Base-by-base conservation (phyloP, 2,329 filamentous ascomycete species). In the Pseudogymnoascus sp. region DNA sequence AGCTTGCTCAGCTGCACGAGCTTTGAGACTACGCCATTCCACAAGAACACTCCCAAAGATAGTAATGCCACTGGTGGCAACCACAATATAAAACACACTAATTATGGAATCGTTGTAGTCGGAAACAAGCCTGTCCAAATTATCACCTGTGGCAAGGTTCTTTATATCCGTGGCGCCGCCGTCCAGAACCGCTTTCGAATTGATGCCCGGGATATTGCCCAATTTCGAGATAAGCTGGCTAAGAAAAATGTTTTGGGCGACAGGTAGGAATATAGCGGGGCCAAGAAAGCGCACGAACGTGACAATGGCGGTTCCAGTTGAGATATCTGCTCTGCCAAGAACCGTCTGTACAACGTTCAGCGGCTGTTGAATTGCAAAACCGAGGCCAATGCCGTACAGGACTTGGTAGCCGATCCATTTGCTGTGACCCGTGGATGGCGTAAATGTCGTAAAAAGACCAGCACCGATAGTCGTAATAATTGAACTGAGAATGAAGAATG, bases 221-320 rank as follows among this genome's bases (percentile, higher is more conserved):
- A 62, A 50, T 50, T 59, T 60, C 22, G 60, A 60, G 36, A 62
- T 43, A 64, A 50, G 2, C 64, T 39, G 4, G 63, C 57, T 1
- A 64, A 6, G 67, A 63, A 90, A 89, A 53, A 88, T 78, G 20
- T 85, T 83, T 70, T 90, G 84, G 0, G 82, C 82, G 14, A 88
- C 82, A 6, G 82, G 80, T 58, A 90, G 80, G 66, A 83, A 82
- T 28, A 90, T 73, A 2, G 87, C 84, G 3, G 85, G 86, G 41
- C 86, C 86, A 4, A 89, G 77, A 1, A 79, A 78, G 68, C 88
- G 84, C 74, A 83, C 84, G 72, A 89, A 87, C 43, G 79, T 76
- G 2, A 82, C 75, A 58, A 74, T 78, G 6, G 80, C 79, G 3
- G 78, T 81, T 30, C 73, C 81, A 1, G 80, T 74, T 1, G 81